phyloP scores from a whole-genome alignment of 2,329 filamentous ascomycete species.

The Fusarium cyanostomum region DNA sequence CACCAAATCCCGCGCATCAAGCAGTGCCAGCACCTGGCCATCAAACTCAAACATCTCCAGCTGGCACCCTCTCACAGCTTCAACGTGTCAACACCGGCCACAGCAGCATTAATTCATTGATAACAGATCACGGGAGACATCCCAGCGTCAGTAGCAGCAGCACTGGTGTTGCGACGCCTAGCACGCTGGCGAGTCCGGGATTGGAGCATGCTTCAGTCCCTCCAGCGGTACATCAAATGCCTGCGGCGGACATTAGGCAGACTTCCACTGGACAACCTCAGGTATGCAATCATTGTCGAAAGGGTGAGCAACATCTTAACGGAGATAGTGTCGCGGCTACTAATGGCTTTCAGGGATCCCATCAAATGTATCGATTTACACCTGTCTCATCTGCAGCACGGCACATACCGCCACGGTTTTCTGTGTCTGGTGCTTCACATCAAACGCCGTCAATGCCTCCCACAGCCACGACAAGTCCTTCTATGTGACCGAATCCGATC shows the following conservation, averaged over 20 bases:
- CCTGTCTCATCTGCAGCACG: constrained; percentile 44
- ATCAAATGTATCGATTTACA: constrained; percentile 39
- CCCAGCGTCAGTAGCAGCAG: constrained; percentile 25
- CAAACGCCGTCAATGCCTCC: constrained; percentile 32
- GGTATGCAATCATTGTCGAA: constrained; percentile 35
- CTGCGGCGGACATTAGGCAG: background rate
- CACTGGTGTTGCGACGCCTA: constrained; percentile 15
- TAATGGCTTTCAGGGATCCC: constrained; percentile 25
- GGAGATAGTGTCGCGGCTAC: rapidly evolving
- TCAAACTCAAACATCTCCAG: background rate
- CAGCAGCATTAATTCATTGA: constrained; percentile 6
- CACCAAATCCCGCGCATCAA: constrained; percentile 10
- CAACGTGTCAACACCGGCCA: constrained; percentile 8
- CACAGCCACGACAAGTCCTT: constrained; percentile 42
- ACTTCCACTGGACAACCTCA: constrained; percentile 13
- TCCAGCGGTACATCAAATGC: constrained; percentile 1
- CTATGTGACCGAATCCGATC: constrained; percentile 42
- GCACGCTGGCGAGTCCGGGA: constrained; percentile 1
- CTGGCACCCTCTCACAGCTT: constrained; percentile 1
- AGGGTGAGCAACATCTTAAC: constrained; percentile 5
- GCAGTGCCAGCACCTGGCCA: background rate
- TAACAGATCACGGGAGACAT: constrained; percentile 7
- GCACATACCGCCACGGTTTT: constrained; percentile 27
- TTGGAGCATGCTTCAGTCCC: constrained; percentile 8
- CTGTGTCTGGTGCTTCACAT: constrained; percentile 44